Base-by-base conservation (phyloP, 495 filamentous ascomycete genomes). In the Penicillium fimorum region DNA sequence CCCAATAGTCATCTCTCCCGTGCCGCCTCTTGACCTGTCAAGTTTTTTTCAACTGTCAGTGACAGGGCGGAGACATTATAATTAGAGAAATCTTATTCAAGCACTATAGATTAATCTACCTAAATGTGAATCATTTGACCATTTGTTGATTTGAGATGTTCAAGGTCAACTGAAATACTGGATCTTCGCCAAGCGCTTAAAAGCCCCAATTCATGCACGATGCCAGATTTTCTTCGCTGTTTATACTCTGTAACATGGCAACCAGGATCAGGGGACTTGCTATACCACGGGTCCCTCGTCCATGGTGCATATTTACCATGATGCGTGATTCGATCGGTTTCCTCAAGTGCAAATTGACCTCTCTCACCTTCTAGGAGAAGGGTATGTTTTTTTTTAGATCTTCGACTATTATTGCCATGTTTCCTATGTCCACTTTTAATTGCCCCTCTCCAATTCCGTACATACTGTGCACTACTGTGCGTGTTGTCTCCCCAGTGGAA, bases 141-240 rank as follows among this genome's bases (percentile, higher is more conserved):
- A 37, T 49, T 12, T 37, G 11, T 17, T 44, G 38, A 45, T 54
- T 47, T 54, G 42, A 41, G 48, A 50, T 50, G n/a, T 4, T 33
- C 10, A 10, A 33, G 12, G 3, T 12, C 6, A 17, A 17, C n/a
- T 17, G 35, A 11, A 25, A 27, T 15, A 45, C 25, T 12, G n/a
- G 17, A 46, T 13, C 12, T 12, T 48, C 11, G 45, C 58, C 32
- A 63, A 41, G 46, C 5, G 27, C 44, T 44, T 55, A 55, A 58
- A 64, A 64, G 56, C 61, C 60, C 58, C 40, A 8, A 49, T 68
- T 68, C 63, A 61, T 68, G 65, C 62, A 62, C 7, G 29, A 54
- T 63, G 57, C 53, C 59, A 30, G 55, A 63, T 50, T 32, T 4
- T 18, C 11, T 53, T 45, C 52, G 17, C 15, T 52, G 17, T 27